A percentile compares a stretch with the other conserved stretches of the same genome.
These are phyloP conservation scores for Cladosporium sp. DNA, from an alignment of 2,329 filamentous ascomycete genomes.

Conservation along the genomic window DNA sequence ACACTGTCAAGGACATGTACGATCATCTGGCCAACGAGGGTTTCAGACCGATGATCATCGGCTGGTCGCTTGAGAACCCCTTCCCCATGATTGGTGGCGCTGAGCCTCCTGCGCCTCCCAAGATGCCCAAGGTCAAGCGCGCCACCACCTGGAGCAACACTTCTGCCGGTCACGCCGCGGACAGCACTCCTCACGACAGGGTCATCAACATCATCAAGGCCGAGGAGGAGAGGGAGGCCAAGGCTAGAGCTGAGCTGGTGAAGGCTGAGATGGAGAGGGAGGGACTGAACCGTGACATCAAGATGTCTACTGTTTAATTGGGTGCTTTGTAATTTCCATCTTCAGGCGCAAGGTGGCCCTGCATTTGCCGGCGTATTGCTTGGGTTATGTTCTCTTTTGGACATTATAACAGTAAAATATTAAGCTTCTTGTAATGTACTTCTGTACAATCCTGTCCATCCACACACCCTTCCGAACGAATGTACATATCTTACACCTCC, in stretches of 20 bases:
- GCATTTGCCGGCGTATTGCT: background rate
- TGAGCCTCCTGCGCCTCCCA: conserved; percentile 24
- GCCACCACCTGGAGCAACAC: conserved; percentile 25
- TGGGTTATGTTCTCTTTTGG: background rate
- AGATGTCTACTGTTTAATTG: background rate
- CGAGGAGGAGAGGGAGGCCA: conserved; percentile 30
- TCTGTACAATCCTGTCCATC: background rate
- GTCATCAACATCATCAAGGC: conserved; percentile 31
- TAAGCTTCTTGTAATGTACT: background rate
- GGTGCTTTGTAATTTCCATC: background rate
- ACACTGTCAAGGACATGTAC: conserved; percentile 31
- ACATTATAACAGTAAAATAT: background rate
- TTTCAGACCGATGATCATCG: conserved; percentile 30
- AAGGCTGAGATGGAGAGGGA: conserved; percentile 10
- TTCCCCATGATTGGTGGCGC: conserved; percentile 32
- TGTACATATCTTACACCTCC: background rate
- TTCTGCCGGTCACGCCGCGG: conserved; percentile 23
- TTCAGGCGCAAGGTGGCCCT: background rate
- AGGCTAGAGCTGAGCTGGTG: conserved; percentile 16
- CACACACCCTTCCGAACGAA: background rate
- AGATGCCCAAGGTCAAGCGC: conserved; percentile 20
- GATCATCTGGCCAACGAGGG: conserved; percentile 27
- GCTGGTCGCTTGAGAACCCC: conserved; percentile 31
- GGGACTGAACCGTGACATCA: conserved; percentile 5
- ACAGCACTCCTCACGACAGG: conserved; percentile 27